Base-by-base conservation (phyloP, 176 grass and related monocot genomes). In the Eragrostis nindensis region DNA sequence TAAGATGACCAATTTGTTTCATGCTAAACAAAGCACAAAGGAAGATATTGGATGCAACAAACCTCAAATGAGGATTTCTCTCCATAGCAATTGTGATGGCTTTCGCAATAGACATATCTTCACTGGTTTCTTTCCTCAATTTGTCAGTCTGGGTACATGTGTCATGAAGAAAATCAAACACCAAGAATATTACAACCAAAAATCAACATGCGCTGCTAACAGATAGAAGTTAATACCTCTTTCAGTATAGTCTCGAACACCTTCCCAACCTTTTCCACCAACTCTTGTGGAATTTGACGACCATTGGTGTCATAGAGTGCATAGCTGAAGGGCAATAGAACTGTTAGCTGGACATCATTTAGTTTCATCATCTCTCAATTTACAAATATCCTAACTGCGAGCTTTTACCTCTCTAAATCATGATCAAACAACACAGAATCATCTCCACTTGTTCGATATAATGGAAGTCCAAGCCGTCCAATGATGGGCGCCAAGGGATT, bases 401-500 rank as follows among this genome's bases (percentile, higher is more conserved):
- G 60, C 13, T 80, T 73, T 60, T 88, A 99, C 96, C 96, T 99
- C 84, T 99, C 96, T 5, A 95, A 62, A 45, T 99, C 96, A 93
- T 99, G 96, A 84, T 99, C 96, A 82, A 87, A 95, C n/a, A 99
- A 62, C 32, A 99, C 96, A 46, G 96, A 99, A 82, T 95, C 83
- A 55, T 95, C 96, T 76, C 92, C 96, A 80, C 92, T 95, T 16
- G 96, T 99, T 26, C 93, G 96, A 63, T 99, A 99, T 17, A 99
- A 65, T 64, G 92, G 96, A 65, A 99, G 86, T 30, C 96, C 92
- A 71, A 99, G 92, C 80, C 96, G 93, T 84, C 86, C 79, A 75
- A 99, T 99, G 71, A 95, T 84, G 42, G 96, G 90, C 73, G 96
- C 96, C 73, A 99, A 78, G 38, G 96, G 96, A 78, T 99, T 99